Percentiles rank a stretch among this genome's conserved stretches.
Evolutionary conservation across 306 rosid genomes (phyloP).

Genomic region (Myrica gale): DNA sequence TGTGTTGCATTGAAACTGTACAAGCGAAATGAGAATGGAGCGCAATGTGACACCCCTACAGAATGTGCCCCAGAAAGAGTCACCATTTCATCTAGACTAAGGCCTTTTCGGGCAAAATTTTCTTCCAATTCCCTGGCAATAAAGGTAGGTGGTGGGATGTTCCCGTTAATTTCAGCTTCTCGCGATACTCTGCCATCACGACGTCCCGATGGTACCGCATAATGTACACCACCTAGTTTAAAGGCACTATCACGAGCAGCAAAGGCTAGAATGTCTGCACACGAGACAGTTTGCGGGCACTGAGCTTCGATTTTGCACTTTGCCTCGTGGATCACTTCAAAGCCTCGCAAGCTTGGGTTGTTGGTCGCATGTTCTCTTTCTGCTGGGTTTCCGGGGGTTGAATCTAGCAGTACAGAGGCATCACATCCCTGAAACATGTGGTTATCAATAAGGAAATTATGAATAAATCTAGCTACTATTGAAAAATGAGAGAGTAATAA

Average conservation of each 20-base stretch:
- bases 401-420: slow-evolving; percentile 36
- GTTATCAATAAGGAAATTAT: too few species aligned
- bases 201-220: background rate
- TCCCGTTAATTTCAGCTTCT: background rate
- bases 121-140: slow-evolving; percentile 18
- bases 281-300: slow-evolving; percentile 42
- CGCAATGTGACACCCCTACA: slow-evolving; percentile 36
- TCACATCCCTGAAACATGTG: slow-evolving; percentile 37
- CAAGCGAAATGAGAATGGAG: slow-evolving; percentile 27
- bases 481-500: too few species aligned
- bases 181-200: slow-evolving; percentile 6
- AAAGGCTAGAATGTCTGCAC: slow-evolving; percentile 43
- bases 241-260: slow-evolving; percentile 39
- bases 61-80: slow-evolving; percentile 36
- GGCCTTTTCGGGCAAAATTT: slow-evolving; percentile 6
- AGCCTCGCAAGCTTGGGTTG: slow-evolving; percentile 40
- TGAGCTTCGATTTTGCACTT: slow-evolving; percentile 34
- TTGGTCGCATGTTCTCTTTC: slow-evolving; percentile 38
- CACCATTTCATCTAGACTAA: slow-evolving; percentile 42
- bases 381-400: slow-evolving; percentile 28
- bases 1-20: slow-evolving; percentile 37
- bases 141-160: slow-evolving; percentile 8
- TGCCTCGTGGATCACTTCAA: slow-evolving; percentile 6
- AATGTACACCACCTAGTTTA: background rate
- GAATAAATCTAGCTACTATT: too few species aligned